Evolutionary conservation across 768 basidiomycete species (phyloP).

Genomic region (Psilocybe cubensis): DNA sequence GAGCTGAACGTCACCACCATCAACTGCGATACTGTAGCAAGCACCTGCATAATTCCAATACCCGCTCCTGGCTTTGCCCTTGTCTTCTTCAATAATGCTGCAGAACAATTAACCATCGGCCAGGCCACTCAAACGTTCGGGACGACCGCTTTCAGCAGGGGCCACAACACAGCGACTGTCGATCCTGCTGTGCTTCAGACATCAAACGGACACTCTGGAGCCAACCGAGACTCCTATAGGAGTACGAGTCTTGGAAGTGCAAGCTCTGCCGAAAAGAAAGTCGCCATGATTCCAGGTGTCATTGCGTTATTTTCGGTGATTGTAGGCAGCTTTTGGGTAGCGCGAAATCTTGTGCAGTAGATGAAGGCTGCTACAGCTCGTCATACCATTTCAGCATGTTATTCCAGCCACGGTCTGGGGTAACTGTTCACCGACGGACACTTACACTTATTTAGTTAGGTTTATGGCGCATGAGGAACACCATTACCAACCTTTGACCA

Average conservation of each 20-base stretch:
- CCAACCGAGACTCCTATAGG: constrained; percentile 1
- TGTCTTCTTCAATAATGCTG: constrained; percentile 57
- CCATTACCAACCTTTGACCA: too few species aligned
- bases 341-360: not conserved
- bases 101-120: constrained; percentile 14
- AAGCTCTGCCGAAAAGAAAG: not conserved
- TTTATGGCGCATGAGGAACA: too few species aligned
- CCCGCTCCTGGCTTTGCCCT: constrained; percentile 75
- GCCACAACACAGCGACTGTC: constrained; percentile 53
- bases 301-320: not conserved
- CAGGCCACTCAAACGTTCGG: constrained; percentile 48
- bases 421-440: too few species aligned
- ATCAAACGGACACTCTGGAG: constrained; percentile 42
- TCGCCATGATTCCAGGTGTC: not conserved
- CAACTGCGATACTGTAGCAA: constrained; percentile 54
- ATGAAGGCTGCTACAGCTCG: not conserved
- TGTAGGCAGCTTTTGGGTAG: not conserved
- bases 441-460: too few species aligned
- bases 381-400: not conserved
- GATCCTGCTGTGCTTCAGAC: constrained; percentile 57
- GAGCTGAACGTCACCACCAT: constrained; percentile 58
- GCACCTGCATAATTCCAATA: constrained; percentile 62
- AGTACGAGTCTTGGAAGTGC: constrained; percentile 8
- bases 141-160: constrained; percentile 58
- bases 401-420: too few species aligned